Conservation (phyloP, 208 protist species). For the Leptomonas seymouri region DNA sequence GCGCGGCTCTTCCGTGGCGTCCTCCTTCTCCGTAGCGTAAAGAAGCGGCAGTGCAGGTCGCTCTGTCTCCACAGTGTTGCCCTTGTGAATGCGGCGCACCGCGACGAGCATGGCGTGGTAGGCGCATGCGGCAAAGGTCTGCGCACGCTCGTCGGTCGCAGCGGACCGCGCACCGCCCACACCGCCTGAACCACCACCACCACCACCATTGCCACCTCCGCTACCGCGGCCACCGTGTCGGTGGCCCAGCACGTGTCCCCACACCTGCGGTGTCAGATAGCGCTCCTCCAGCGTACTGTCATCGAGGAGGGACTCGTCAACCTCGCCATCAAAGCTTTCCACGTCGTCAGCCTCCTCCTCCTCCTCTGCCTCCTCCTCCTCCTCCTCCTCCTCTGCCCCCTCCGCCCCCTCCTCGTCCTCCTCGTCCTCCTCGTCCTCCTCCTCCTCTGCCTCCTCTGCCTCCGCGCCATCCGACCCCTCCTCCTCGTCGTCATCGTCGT, state of each 20-base stretch:
- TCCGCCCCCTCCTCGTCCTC: conserved; percentile 16
- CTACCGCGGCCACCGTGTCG: background rate
- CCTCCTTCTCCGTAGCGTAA: conserved; percentile 33
- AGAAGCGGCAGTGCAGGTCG: conserved; percentile 33
- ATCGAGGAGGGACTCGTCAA: conserved; percentile 13
- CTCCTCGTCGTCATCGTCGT: too few species aligned
- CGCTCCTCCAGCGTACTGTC: conserved; percentile 6
- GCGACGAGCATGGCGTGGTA: conserved; percentile 31
- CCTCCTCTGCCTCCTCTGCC: too few species aligned
- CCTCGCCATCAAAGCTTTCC: background rate
- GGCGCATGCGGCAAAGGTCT: conserved; percentile 36
- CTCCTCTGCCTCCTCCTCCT: conserved; percentile 17
- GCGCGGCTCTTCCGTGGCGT: background rate
- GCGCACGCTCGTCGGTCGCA: conserved; percentile 18
- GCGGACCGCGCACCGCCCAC: background rate
- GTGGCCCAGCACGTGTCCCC: conserved; percentile 2
- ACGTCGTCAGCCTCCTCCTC: background rate
- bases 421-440: conserved; percentile 26
- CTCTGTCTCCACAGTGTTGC: conserved; percentile 30
- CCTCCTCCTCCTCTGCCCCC: conserved; percentile 11
- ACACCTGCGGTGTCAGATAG: conserved; percentile 8
- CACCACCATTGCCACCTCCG: background rate
- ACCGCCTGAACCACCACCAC: background rate
- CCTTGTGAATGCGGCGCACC: conserved; percentile 23
- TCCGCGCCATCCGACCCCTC: too few species aligned